Base-by-base conservation (phyloP, 2,329 filamentous ascomycete genomes). In the Exophiala sideris region DNA sequence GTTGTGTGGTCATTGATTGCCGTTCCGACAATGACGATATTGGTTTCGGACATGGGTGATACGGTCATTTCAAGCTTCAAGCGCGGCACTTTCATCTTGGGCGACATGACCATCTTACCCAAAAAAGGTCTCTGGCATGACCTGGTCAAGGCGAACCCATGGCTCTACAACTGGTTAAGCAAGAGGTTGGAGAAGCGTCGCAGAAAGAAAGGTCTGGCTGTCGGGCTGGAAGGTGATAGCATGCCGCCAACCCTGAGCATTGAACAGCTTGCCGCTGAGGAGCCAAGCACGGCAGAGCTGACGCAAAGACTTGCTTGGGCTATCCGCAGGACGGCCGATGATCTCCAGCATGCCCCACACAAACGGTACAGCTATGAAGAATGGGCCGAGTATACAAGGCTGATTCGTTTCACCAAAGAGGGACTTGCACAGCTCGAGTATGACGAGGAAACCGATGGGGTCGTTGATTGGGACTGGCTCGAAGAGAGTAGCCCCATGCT, bases 1-100 rank as follows among this genome's bases (percentile, higher is more conserved):
- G 88, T 96, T n/a, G 85, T 96, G 52, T 96, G 91, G 91, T 89
- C 86, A 11, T 70, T 96, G 1, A 79, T 96, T 21, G 90, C 91
- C 0, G 78, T 96, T 2, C 91, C 91, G 0, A 91, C 88, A 2
- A 91, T 91, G 80, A 95, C 91, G 0, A 85, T 95, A 14, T 79
- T 96, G 10, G 88, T 95, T 59, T 87, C 84, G 9, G 88, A 91
- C 61, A 87, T 94, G 55, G 88, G 88, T 20, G 87, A 95, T 64
- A 96, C 91, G 0, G 80, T 96, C 16, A 85, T 96, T 10, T 72
- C 73, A 2, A 76, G 75, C 36, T 84, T 87, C 69, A 86, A 87
- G 62, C 75, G 76, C n/a, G 80, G 78, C 46, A 85, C 82, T 0
- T 79, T 80, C 56, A 72, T 71, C 2, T 56, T 87, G 1, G 85